Evolutionary conservation across 305 asterid genomes (phyloP).

Genomic region (Andrographis paniculata): DNA sequence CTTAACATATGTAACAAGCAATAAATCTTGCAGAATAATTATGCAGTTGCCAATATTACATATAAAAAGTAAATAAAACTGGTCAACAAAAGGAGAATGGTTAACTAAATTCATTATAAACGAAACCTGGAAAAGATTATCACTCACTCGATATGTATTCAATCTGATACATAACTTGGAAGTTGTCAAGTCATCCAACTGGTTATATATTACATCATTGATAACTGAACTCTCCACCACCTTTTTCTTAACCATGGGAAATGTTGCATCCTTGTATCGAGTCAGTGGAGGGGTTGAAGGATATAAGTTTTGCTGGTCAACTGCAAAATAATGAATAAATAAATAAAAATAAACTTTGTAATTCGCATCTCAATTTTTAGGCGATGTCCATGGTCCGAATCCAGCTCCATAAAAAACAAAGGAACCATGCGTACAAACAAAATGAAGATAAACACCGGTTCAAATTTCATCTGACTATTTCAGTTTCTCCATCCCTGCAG

Average conservation of each 20-base stretch:
- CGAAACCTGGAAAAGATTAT: conserved; percentile 21
- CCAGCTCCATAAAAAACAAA: too few relatives aligned
- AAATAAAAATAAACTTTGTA: too few relatives aligned
- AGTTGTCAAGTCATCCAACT: conserved; percentile 61
- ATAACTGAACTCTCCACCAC: conserved; percentile 46
- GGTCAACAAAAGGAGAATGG: too few relatives aligned
- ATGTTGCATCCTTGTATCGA: conserved; percentile 76
- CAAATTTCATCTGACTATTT: too few relatives aligned
- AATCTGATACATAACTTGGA: conserved; percentile 83
- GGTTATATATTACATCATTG: conserved; percentile 47
- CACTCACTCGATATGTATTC: conserved; percentile 85
- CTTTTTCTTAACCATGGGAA: conserved; percentile 75
- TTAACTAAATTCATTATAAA: conserved; percentile 13
- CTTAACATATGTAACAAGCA: too few relatives aligned
- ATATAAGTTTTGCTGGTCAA: conserved; percentile 58
- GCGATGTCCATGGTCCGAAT: not conserved
- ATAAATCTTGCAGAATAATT: too few relatives aligned
- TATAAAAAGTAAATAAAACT: conserved; percentile 9
- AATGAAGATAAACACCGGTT: too few relatives aligned
- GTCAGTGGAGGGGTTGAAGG: conserved; percentile 90
- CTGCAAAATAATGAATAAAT: conserved; percentile 31
- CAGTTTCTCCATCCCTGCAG: too few relatives aligned
- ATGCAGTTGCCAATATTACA: conserved; percentile 8
- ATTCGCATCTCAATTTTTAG: not conserved
- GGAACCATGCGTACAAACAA: too few relatives aligned